Percentiles rank a stretch among this genome's conserved stretches.
These are phyloP conservation scores for Boletus vermiculosoides DNA, from an alignment of 768 basidiomycete genomes.

Conservation along the genomic window DNA sequence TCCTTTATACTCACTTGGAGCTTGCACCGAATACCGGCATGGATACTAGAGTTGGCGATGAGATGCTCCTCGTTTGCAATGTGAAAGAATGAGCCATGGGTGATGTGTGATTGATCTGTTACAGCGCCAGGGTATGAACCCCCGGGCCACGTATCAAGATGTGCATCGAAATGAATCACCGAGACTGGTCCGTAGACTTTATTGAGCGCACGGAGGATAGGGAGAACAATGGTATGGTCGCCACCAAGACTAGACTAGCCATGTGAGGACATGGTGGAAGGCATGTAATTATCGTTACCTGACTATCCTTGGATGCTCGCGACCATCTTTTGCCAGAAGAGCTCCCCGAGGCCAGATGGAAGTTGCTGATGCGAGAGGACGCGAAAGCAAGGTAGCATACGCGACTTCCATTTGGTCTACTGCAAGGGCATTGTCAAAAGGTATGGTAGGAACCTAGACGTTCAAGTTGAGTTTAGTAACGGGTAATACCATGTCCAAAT, in stretches of 20 bases:
- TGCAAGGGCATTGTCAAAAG: constrained; percentile 81
- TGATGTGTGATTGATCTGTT: constrained; percentile 64
- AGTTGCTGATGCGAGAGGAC: constrained; percentile 39
- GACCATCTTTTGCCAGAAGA: constrained; percentile 52
- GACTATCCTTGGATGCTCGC: constrained; percentile 72
- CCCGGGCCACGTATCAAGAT: constrained; percentile 60
- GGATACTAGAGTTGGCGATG: constrained; percentile 70
- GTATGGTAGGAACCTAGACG: constrained; percentile 65
- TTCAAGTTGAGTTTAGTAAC: background rate
- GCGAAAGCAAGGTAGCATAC: constrained; percentile 70
- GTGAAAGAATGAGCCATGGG: constrained; percentile 86
- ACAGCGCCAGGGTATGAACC: constrained; percentile 36
- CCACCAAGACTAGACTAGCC: constrained; percentile 55
- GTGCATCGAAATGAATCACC: constrained; percentile 82
- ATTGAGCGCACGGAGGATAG: constrained; percentile 77
- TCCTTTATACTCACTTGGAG: constrained; percentile 45
- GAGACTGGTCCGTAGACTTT: constrained; percentile 79
- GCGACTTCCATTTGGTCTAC: constrained; percentile 87
- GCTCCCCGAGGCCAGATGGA: constrained; percentile 28
- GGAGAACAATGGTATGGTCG: constrained; percentile 86
- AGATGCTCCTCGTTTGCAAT: constrained; percentile 76
- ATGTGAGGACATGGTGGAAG: background rate
- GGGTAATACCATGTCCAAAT: background rate
- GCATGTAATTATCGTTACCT: constrained; percentile 35
- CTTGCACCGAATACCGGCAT: constrained; percentile 84